A percentile compares a stretch with the other conserved stretches of the same genome.
These are phyloP conservation scores for Omphalotus olearius DNA, from an alignment of 1,284 basidiomycete genomes.

Conservation along the genomic window DNA sequence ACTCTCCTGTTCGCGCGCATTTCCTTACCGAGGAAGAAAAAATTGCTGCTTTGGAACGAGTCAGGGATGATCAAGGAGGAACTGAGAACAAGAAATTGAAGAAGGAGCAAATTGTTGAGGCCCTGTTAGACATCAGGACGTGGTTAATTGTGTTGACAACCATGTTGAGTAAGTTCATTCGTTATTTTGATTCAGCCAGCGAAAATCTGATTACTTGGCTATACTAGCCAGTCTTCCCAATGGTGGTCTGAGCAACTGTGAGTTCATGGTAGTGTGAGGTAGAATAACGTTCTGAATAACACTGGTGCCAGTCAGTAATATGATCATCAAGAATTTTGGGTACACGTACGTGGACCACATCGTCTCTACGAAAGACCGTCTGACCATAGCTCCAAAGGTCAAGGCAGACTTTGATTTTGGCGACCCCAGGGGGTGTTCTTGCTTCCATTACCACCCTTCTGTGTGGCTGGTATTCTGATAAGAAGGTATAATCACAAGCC, in stretches of 20 bases:
- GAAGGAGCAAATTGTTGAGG: conserved; percentile 56
- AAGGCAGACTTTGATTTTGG: conserved; percentile 58
- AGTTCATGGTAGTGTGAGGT: neutral
- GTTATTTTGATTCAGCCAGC: neutral
- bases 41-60: conserved; percentile 60
- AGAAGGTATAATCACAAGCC: conserved; percentile 35
- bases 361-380: neutral
- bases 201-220: conserved; percentile 12
- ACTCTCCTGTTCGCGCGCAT: conserved; percentile 58
- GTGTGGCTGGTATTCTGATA: conserved; percentile 65
- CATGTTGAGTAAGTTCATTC: conserved; percentile 38
- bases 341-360: conserved; percentile 46
- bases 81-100: conserved; percentile 60
- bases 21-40: conserved; percentile 58
- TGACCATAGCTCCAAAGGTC: conserved; percentile 32
- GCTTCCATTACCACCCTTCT: conserved; percentile 43
- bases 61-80: conserved; percentile 65
- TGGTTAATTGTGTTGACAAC: conserved; percentile 61
- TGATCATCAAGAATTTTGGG: conserved; percentile 64
- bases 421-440: conserved; percentile 55
- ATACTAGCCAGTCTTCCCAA: conserved; percentile 56
- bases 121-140: conserved; percentile 54
- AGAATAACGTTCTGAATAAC: neutral
- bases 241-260: conserved; percentile 62
- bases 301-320: conserved; percentile 46